These are phyloP conservation scores for Penicillium parvum DNA, from an alignment of 495 filamentous ascomycete species.

Conservation along the genomic window DNA sequence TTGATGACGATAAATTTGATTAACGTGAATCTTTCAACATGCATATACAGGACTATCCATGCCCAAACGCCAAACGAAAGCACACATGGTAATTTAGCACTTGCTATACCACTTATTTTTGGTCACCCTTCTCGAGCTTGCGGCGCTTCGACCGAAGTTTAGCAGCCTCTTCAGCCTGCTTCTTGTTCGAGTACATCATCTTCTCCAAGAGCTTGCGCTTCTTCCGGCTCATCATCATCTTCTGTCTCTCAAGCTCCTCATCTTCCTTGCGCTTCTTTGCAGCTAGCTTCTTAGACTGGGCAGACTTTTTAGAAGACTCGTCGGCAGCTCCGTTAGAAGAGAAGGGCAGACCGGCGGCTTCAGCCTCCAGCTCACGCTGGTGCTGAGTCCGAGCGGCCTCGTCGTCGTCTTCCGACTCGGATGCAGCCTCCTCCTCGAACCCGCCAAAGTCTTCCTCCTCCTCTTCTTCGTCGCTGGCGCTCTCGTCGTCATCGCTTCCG, in stretches of 20 bases:
- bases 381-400: constrained; percentile 53
- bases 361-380: constrained; percentile 89
- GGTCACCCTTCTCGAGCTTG: constrained; percentile 68
- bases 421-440: constrained; percentile 39
- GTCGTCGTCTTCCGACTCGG: constrained; percentile 51
- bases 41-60: constrained; percentile 27
- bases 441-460: constrained; percentile 39
- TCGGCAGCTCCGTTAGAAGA: constrained; percentile 33
- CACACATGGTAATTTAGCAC: constrained; percentile 11
- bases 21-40: constrained; percentile 20
- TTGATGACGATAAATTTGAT: constrained; percentile 11
- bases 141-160: constrained; percentile 78
- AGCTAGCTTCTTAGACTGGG: constrained; percentile 63
- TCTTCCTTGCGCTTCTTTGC: constrained; percentile 68
- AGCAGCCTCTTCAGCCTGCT: constrained; percentile 71
- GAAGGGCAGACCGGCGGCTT: constrained; percentile 60
- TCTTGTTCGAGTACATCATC: constrained; percentile 85
- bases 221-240: constrained; percentile 91
- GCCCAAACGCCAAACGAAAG: constrained; percentile 21
- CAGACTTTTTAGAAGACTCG: constrained; percentile 50
- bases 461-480: constrained; percentile 35
- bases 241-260: constrained; percentile 78
- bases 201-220: constrained; percentile 87
- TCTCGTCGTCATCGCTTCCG: constrained; percentile 45
- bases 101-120: constrained; percentile 25